These are phyloP conservation scores for Candida nemodendra DNA, from an alignment of 805 yeast genomes.

Conservation along the genomic window DNA sequence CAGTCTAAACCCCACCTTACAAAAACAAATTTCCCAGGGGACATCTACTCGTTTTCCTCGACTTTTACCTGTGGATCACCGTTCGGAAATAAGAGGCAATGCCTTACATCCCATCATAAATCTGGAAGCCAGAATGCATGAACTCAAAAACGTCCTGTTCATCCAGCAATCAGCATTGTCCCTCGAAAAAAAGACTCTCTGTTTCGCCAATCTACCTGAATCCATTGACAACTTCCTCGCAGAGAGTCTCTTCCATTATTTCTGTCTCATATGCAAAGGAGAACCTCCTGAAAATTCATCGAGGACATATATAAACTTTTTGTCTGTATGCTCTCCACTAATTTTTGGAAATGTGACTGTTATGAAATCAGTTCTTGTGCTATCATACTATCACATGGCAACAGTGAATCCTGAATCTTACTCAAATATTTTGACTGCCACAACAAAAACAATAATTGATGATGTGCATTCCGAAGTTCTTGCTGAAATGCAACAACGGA, in stretches of 20 bases:
- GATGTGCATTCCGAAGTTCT: conserved; percentile 10
- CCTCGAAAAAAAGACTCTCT: conserved; percentile 1
- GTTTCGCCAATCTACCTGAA: conserved; percentile 14
- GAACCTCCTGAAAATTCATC: not conserved
- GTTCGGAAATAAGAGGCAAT: conserved; percentile 1
- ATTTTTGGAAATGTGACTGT: conserved; percentile 18
- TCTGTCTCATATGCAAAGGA: conserved; percentile 6
- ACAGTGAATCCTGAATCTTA: not conserved
- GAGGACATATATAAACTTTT: conserved; percentile 6
- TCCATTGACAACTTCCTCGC: conserved; percentile 10
- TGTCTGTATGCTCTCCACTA: conserved; percentile 17
- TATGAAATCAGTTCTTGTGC: conserved; percentile 17
- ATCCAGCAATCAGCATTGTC: conserved; percentile 17
- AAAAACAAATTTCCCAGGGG: not conserved
- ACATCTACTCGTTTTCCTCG: not conserved
- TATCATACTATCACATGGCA: conserved; percentile 14
- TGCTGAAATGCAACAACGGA: conserved; percentile 13
- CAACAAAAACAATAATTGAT: not conserved
- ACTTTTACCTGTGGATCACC: not conserved
- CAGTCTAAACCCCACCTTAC: not conserved
- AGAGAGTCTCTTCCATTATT: conserved; percentile 12
- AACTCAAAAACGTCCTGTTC: conserved; percentile 14
- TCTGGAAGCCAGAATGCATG: conserved; percentile 6
- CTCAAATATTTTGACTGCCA: not conserved
- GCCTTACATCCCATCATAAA: no score